Evolutionary conservation across 495 filamentous ascomycete species (phyloP), one percentile per base, ranked within the genome.

Genomic region (Penicillium manginii): DNA sequence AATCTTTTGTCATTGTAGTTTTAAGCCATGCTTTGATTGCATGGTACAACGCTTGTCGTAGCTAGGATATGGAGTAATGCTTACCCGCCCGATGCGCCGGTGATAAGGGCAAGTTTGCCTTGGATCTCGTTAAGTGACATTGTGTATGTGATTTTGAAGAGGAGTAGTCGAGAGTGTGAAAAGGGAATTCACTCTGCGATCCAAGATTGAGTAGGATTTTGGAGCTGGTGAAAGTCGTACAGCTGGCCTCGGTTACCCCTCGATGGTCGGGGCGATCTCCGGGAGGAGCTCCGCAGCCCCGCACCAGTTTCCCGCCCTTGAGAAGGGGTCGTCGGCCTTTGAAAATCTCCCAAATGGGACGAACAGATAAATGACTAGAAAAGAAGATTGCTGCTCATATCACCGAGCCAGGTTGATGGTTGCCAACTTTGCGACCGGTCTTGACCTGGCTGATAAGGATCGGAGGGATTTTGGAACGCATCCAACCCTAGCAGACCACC

Each of bases 21-120:
- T 11, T 3, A 37, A 14, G 35, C 35, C 3, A 37, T n/a, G 35
- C 35, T 1, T 4, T 37, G 35, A 6, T 37, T 5, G 35, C 35
- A n/a, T 37, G 12, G 35, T 37, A 19, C 40, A 29, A 29, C 6
- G 3, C 3, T 29, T 8, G 9, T 45, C 15, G n/a, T 21, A 17
- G 12, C 15, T 12, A 11, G 7, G 15, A 3, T 10, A n/a, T 14
- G 23, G 33, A 4, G 14, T 46, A 11, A 59, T 18, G 57, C 73
- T 61, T 79, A 86, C 85, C 86, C 85, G 68, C 85, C 85, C 29
- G 85, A 87, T 59, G 85, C 86, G 19, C 86, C 86, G 3, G 86
- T 88, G 58, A 88, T 80, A 5, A 88, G 79, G 57, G 83, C 85
- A 17, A 88, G 74, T 45, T 83, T 81, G 59, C 84, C 85, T 18